Base-by-base conservation (phyloP, 306 rosid genomes). In the Castanopsis chinensis region DNA sequence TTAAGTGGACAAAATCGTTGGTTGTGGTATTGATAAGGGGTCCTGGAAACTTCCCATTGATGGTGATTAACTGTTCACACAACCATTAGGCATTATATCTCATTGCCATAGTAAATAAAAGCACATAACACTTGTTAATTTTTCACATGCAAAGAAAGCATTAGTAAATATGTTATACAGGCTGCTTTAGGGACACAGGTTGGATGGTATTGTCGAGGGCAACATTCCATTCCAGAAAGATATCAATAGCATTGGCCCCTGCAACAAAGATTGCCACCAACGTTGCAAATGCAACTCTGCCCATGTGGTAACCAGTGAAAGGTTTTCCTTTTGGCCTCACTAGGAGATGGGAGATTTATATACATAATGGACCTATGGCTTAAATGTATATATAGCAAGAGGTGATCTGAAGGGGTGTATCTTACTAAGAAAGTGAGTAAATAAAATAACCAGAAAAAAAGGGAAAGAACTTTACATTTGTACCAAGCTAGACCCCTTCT, bases 31-130 rank as follows among this genome's bases (percentile, higher is more conserved):
- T 92, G 80, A 94, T 87, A 68, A 89, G 89, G 32, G 97, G 98
- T 72, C 97, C 94, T 6, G 97, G 98, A 79, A 94, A 92, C 88
- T 81, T 49, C 70, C 93, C 94, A 83, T 94, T 91, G 77, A 94
- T 92, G 28, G 93, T 75, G 70, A 94, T 87, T 49, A 94, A 97
- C 94, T 92, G 85, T 25, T 75, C 19, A 49, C 2, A 70, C 67
- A 56, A 25, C 20, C 30, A 72, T 5, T 25, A 25, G 27, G 27
- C 27, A 25, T 25, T 18, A 30, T 27, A 71, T 17, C 20, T 69
- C 58, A 57, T 3, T 15, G 78, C 15, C 0, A 0, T 41, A 8
- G 49, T 25, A 57, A 37, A 57, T 1, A 25, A 30, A 58, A 27
- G 30, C 23, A 68, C 17, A 53, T 45, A 41, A 74, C 53, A 33